Percentiles rank a stretch among this genome's conserved stretches.
phyloP scores from a whole-genome alignment of 164 flowering plant genomes.

The Berberis vulgaris region DNA sequence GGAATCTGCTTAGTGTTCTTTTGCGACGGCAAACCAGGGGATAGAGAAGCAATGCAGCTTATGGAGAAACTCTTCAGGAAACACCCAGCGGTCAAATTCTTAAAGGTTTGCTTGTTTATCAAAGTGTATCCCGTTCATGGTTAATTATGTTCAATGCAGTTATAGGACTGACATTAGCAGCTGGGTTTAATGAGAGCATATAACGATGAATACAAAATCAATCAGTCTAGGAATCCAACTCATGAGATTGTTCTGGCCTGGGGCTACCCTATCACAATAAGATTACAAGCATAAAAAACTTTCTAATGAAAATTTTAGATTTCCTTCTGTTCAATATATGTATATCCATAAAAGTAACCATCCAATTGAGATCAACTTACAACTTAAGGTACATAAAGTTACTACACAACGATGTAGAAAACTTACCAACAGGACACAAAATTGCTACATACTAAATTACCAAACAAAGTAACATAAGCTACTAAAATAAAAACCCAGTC shows the following conservation, averaged over 20 bases:
- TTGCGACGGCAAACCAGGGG: slow-evolving; percentile 28
- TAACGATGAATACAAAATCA: neutral
- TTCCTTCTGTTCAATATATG: neutral
- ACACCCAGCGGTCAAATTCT: slow-evolving; percentile 48
- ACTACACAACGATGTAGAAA: too few species aligned
- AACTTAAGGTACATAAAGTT: neutral
- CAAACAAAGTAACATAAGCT: neutral
- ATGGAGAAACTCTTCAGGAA: slow-evolving; percentile 42
- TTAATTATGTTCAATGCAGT: neutral
- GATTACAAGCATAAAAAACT: too few species aligned
- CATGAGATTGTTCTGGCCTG: neutral
- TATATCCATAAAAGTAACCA: too few species aligned
- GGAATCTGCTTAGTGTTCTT: slow-evolving; percentile 61
- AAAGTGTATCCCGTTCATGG: too few species aligned
- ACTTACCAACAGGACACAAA: neutral
- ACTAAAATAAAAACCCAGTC: neutral
- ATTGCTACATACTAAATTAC: neutral
- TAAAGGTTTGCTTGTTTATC: slow-evolving; percentile 17
- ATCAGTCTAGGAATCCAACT: neutral
- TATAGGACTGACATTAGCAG: neutral
- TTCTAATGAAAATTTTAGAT: neutral
- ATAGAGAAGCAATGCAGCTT: slow-evolving; percentile 30
- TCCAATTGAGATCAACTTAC: neutral
- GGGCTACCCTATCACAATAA: neutral
- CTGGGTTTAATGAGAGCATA: neutral